phyloP scores from a whole-genome alignment of 2,329 filamentous ascomycete genomes.

The Fusarium succisae region DNA sequence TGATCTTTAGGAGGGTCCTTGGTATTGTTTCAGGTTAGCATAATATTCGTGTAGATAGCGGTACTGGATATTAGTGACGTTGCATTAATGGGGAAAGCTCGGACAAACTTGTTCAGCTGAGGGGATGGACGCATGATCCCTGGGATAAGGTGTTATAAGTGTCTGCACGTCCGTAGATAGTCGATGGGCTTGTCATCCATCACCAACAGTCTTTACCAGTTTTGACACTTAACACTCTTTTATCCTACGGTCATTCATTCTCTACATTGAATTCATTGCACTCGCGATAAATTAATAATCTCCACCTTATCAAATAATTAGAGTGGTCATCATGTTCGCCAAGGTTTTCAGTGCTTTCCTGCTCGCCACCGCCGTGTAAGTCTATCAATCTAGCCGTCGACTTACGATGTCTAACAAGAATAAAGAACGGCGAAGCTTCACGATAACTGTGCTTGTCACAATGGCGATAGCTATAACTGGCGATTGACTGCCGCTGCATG shows the following conservation, averaged over 20 bases:
- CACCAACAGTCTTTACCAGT: background rate
- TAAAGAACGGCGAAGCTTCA: constrained; percentile 30
- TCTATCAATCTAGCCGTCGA: no score
- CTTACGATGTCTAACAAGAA: background rate
- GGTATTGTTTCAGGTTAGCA: constrained; percentile 12
- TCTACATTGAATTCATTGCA: background rate
- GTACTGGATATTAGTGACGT: background rate
- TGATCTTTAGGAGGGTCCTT: background rate
- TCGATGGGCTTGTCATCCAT: no score
- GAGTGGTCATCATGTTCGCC: constrained; percentile 15
- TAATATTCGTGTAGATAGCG: background rate
- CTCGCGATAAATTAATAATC: background rate
- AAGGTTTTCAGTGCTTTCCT: constrained; percentile 22
- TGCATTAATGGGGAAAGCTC: background rate
- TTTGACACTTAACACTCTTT: background rate
- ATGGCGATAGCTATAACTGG: constrained; percentile 35
- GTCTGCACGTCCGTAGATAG: background rate
- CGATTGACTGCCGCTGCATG: constrained; percentile 34
- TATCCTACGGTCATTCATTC: background rate
- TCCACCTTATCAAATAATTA: background rate
- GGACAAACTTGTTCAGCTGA: background rate
- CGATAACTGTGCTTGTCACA: constrained; percentile 31
- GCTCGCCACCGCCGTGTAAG: constrained; percentile 26
- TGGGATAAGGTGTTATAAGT: background rate
- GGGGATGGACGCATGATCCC: rapidly evolving